Evolutionary conservation across 176 grass and related monocot genomes (phyloP), one percentile per base, ranked within the genome.

Genomic region (Oryza officinalis): DNA sequence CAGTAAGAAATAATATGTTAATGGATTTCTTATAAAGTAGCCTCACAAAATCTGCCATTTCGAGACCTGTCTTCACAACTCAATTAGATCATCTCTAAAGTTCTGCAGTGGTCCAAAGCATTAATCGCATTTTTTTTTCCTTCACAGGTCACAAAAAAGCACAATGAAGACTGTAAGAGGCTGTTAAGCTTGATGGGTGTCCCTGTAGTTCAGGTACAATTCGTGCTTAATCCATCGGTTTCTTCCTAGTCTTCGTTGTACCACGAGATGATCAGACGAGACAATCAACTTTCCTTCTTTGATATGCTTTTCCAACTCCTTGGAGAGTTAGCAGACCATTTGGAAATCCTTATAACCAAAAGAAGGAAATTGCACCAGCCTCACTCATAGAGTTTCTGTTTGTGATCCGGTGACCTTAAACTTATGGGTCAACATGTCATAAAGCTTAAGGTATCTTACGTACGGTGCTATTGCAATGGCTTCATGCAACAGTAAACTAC

Each of bases 171-270:
- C 28, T 98, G 96, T 77, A 94, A 92, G 83, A 87, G 74, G 44
- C 74, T 94, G 33, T 83, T 98, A 87, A 90, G 76, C 74, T 81
- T 98, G 80, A 98, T 98, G 93, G 96, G 96, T 61, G 61, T 98
- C 65, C 93, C 93, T 82, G 43, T 94, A 57, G 80, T 98, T 86
- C 86, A 98, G 96, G 93, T 98, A 86, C 50, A 22, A 30, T 78
- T 77, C 41, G 37, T 85, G 9, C 47, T 67, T 78, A 14, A 23
- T 61, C 41, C n/a, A 77, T 60, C 13, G 6, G 73, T 78, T 35
- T 18, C 17, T 76, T 77, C 27, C 66, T 61, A 11, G 1, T 72
- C 60, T 88, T 63, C 64, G 6, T 18, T 66, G 12, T 76, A 40
- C 14, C 44, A 67, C 33, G 5, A 52, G 14, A 52, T 18, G 4